Base-by-base conservation (phyloP, 805 yeast genomes). In the Candida stauntonica region DNA sequence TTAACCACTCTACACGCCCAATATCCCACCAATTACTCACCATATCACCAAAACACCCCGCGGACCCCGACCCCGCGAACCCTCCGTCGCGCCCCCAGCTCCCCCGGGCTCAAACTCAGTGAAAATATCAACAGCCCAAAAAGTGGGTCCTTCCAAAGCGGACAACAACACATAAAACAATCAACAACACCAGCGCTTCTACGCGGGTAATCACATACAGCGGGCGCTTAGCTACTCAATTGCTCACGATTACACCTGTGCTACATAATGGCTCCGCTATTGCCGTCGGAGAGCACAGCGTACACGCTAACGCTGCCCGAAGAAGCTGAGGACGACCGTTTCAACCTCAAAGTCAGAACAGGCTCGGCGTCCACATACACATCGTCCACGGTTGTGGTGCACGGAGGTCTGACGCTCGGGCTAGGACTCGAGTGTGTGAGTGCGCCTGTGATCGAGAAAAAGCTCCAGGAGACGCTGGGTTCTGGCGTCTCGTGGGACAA, bases 271-370 rank as follows among this genome's bases (percentile, higher is more conserved):
- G 68, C 80, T 2, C 72, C 84, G 5, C 58, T 79, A 28, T 76
- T 79, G 41, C 83, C 88, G 4, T 72, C 86, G 2, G 71, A 81
- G 19, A 75, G 81, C 52, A 62, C 70, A 21, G 79, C 86, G 52
- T 77, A 79, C 57, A 52, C 70, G 3, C 55, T 81, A 36, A 66
- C 64, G 30, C 63, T 79, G 46, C 89, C 89, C 5, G 76, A 69
- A 35, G 69, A 66, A 24, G 40, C 55, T 3, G 48, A 50, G 4
- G 84, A 77, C 48, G 75, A 73, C 40, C 63, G 83, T 20, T 55
- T 68, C 31, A 69, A 75, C 40, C 61, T 82, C 44, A 77, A 76
- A 38, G 73, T 73, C 32, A 66, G 91, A 40, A 79, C 87, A 1
- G 93, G 93, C 13, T 75, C 86, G 2, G 76, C 86, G 0, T 62